phyloP scores from a whole-genome alignment of 2,329 filamentous ascomycete genomes.

The Sarocladium oryzae region DNA sequence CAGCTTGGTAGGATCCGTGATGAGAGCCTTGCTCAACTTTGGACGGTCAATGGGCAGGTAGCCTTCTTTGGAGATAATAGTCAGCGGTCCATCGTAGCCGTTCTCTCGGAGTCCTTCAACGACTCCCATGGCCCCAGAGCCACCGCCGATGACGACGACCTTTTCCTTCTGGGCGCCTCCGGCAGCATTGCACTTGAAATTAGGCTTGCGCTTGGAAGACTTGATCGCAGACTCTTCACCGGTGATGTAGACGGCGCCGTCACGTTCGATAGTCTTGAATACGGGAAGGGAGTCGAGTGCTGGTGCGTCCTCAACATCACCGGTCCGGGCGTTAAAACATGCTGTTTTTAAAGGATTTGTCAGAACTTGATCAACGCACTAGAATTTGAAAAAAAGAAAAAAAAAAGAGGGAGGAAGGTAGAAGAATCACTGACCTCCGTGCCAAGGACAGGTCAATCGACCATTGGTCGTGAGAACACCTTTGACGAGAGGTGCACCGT shows the following conservation, averaged over 20 bases:
- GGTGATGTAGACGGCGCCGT: constrained; percentile 77
- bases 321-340: constrained; percentile 84
- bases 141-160: constrained; percentile 82
- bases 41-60: constrained; percentile 87
- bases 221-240: constrained; percentile 77
- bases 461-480: constrained; percentile 79
- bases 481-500: constrained; percentile 81
- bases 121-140: constrained; percentile 74
- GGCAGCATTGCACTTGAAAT: constrained; percentile 59
- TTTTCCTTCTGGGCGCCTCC: constrained; percentile 47
- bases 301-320: constrained; percentile 92
- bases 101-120: constrained; percentile 77
- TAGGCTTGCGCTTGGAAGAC: constrained; percentile 64
- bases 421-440: constrained; percentile 62
- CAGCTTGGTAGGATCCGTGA: constrained; percentile 74
- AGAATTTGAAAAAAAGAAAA: no score
- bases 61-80: constrained; percentile 76
- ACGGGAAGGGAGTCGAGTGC: constrained; percentile 79
- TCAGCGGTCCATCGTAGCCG: constrained; percentile 74
- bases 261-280: constrained; percentile 74
- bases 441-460: constrained; percentile 89
- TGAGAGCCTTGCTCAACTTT: constrained; percentile 89
- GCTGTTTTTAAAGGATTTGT: constrained; percentile 43
- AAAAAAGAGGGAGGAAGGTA: background rate
- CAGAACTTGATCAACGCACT: background rate